Percentiles rank a stretch among this genome's conserved stretches.
Conservation (phyloP, 1,284 basidiomycete species). For the Anthracocystis walkeri region DNA sequence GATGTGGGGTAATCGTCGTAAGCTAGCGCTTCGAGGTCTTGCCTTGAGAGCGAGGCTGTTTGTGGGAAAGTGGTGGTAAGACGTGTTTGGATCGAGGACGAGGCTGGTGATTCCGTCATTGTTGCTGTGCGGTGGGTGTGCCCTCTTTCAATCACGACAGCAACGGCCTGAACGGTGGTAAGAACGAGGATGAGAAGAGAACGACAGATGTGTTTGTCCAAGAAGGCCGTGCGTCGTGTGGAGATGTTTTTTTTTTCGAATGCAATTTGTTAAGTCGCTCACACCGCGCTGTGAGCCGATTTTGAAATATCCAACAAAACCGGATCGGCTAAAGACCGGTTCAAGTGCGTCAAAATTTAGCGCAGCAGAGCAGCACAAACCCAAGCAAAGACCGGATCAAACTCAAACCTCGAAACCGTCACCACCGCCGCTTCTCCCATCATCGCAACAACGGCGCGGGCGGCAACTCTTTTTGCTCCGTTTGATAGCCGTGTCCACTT, state of each 20-base stretch:
- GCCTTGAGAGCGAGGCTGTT: conserved; percentile 42
- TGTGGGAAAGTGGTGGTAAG: conserved; percentile 56
- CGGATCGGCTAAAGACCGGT: conserved; percentile 15
- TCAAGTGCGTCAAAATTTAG: background rate
- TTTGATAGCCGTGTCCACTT: no score
- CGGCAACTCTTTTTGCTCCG: no score
- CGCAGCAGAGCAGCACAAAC: conserved; percentile 1
- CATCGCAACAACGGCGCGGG: no score
- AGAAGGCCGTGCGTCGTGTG: background rate
- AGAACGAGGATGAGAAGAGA: conserved; percentile 5
- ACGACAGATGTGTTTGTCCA: background rate
- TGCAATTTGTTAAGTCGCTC: background rate
- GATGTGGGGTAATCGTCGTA: conserved; percentile 20
- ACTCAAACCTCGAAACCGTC: background rate
- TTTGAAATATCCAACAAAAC: background rate
- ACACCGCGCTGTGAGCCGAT: no score
- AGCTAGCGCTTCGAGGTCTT: conserved; percentile 54
- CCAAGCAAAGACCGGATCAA: background rate
- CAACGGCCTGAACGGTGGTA: background rate
- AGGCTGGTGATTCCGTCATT: conserved; percentile 36
- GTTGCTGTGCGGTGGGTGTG: background rate
- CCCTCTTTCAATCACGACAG: background rate
- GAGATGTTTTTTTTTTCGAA: background rate
- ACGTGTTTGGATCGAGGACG: conserved; percentile 34
- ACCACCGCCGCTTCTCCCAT: background rate